Percentiles rank a stretch among this genome's conserved stretches.
Conservation (phyloP, 441 rosid genomes). For the Syzygium syzygioides region DNA sequence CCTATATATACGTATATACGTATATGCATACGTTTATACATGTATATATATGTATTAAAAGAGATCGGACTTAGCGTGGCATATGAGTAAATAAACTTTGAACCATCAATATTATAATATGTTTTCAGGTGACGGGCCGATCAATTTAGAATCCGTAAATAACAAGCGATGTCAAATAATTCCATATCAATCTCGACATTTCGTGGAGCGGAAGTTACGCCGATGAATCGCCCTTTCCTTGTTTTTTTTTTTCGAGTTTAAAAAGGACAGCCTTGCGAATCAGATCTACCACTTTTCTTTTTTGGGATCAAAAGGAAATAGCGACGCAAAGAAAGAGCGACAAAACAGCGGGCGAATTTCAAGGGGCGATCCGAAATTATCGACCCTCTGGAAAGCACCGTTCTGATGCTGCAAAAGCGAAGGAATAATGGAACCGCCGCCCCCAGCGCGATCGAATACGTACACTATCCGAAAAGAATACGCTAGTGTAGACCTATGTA, state of each 20-base stretch:
- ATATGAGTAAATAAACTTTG: neutral
- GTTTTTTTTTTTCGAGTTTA: rapidly evolving
- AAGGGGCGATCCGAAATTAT: neutral
- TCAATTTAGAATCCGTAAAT: neutral
- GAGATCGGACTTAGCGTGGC: neutral
- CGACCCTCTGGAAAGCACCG: neutral
- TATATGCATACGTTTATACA: neutral
- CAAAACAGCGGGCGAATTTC: neutral
- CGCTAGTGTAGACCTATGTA: neutral
- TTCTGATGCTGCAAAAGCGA: neutral
- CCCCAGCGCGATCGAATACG: neutral
- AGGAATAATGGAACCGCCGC: neutral
- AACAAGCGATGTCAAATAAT: rapidly evolving
- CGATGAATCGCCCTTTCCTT: neutral
- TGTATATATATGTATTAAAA: neutral
- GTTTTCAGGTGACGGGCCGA: neutral
- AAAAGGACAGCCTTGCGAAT: neutral
- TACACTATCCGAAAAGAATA: neutral
- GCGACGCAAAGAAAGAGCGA: neutral
- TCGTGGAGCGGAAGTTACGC: neutral
- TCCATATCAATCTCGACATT: neutral
- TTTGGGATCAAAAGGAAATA: neutral
- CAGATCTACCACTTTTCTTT: neutral
- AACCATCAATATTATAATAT: neutral
- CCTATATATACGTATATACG: neutral